phyloP scores from a whole-genome alignment of 495 filamentous ascomycete genomes.

The Penicillium pancosmium region DNA sequence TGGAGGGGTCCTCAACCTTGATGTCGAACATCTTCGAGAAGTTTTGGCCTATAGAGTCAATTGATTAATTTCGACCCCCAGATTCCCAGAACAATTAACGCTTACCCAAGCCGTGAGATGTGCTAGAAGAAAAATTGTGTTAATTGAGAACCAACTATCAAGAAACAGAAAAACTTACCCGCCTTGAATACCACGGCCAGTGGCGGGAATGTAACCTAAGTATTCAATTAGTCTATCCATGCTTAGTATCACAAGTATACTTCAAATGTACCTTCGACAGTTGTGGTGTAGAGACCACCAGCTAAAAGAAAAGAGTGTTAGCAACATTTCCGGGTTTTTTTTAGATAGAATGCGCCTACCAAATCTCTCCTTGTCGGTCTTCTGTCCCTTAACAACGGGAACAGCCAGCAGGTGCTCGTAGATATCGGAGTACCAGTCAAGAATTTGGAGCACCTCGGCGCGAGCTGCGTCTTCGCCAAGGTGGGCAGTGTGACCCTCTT shows the following conservation, averaged over 20 bases:
- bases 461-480: slow-evolving; percentile 74
- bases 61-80: not conserved
- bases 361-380: slow-evolving; percentile 93
- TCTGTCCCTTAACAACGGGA: slow-evolving; percentile 85
- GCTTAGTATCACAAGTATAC: not conserved
- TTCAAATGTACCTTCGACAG: slow-evolving; percentile 29
- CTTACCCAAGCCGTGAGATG: slow-evolving; percentile 78
- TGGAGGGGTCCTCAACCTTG: slow-evolving; percentile 86
- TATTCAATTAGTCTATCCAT: not conserved
- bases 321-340: not conserved
- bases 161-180: slow-evolving; percentile 28
- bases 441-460: slow-evolving; percentile 85
- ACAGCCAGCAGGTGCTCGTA: slow-evolving; percentile 94
- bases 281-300: slow-evolving; percentile 92
- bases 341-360: not conserved
- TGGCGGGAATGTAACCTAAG: slow-evolving; percentile 37
- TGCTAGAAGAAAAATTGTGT: slow-evolving; percentile 41
- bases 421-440: slow-evolving; percentile 88
- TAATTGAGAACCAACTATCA: not conserved
- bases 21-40: slow-evolving; percentile 99
- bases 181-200: slow-evolving; percentile 94
- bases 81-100: not conserved
- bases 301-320: slow-evolving; percentile 39
- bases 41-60: slow-evolving; percentile 64
- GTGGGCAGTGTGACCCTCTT: slow-evolving; percentile 97